These are phyloP conservation scores for Globisporangium spinosum DNA, from an alignment of 352 stramenopile genomes.

Conservation along the genomic window DNA sequence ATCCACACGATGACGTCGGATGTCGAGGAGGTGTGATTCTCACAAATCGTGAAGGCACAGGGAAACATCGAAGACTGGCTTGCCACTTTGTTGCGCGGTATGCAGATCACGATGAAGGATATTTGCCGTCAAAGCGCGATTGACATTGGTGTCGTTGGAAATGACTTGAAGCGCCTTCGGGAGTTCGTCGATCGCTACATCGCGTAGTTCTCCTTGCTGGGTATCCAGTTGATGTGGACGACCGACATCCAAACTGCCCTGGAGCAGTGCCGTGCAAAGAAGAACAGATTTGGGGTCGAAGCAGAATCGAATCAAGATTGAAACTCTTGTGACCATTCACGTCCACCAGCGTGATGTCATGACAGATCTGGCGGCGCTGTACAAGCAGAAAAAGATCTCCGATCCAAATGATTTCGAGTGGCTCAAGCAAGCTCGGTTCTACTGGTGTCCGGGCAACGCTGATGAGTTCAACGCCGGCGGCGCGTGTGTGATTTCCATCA, in stretches of 20 bases:
- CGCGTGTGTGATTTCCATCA: slow-evolving; percentile 96
- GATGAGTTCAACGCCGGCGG: slow-evolving; percentile 95
- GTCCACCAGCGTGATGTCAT: slow-evolving; percentile 98
- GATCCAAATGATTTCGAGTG: slow-evolving; percentile 99
- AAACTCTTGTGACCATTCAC: slow-evolving; percentile 97
- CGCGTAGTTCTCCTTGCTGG: slow-evolving; percentile 94
- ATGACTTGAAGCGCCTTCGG: slow-evolving; percentile 89
- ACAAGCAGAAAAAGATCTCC: slow-evolving; percentile 95
- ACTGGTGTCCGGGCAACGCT: slow-evolving; percentile 92
- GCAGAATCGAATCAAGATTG: slow-evolving; percentile 97
- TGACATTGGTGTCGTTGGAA: slow-evolving; percentile 90
- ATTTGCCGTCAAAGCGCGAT: slow-evolving; percentile 91
- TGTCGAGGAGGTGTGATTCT: slow-evolving; percentile 95
- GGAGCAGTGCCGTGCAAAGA: slow-evolving; percentile 93
- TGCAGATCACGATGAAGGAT: slow-evolving; percentile 98
- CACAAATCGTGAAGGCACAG: slow-evolving; percentile 92
- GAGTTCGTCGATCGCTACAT: slow-evolving; percentile 95
- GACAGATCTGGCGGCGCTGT: slow-evolving; percentile 90
- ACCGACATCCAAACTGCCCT: slow-evolving; percentile 94
- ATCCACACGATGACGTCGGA: slow-evolving; percentile 92
- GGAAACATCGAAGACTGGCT: slow-evolving; percentile 99
- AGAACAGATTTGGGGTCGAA: slow-evolving; percentile 96
- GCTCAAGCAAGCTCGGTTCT: slow-evolving; percentile 99
- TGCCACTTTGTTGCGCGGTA: slow-evolving; percentile 91
- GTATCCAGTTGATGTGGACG: slow-evolving; percentile 97